Percentiles rank a stretch among this genome's conserved stretches.
Conservation (phyloP, 176 grass and related monocot genomes). For the Cymbopogon citratus region DNA sequence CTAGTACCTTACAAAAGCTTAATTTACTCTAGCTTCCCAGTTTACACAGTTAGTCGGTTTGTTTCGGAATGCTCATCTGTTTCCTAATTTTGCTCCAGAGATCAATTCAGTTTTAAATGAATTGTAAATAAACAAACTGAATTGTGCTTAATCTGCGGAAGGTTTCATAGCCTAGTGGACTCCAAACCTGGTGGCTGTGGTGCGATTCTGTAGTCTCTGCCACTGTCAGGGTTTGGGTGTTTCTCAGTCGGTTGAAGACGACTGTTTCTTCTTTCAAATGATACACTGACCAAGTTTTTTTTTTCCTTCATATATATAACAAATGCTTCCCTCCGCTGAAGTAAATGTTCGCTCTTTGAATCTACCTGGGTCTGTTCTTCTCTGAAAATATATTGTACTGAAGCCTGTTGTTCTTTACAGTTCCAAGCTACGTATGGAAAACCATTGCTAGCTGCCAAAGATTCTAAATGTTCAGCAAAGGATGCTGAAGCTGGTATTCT, state of each 20-base stretch:
- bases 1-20: neutral
- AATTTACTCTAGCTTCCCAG: neutral
- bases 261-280: neutral
- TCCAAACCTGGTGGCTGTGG: neutral
- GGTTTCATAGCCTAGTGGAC: neutral
- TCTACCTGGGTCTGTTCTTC: conserved; percentile 10
- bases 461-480: conserved; percentile 98
- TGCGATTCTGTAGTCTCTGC: neutral
- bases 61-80: neutral
- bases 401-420: conserved; percentile 34
- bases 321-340: neutral
- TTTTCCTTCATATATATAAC: neutral
- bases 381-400: conserved; percentile 1
- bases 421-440: conserved; percentile 98
- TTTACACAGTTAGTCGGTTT: neutral
- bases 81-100: neutral
- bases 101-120: neutral
- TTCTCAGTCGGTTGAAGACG: neutral
- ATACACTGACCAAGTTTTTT: neutral
- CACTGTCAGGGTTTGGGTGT: neutral
- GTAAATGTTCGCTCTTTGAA: neutral
- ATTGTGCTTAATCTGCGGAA: neutral
- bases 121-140: neutral
- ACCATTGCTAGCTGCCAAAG: conserved; percentile 85
- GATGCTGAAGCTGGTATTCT: conserved; percentile 98